phyloP scores from a whole-genome alignment of 352 stramenopile species.

The Globisporangium acanthophoron region DNA sequence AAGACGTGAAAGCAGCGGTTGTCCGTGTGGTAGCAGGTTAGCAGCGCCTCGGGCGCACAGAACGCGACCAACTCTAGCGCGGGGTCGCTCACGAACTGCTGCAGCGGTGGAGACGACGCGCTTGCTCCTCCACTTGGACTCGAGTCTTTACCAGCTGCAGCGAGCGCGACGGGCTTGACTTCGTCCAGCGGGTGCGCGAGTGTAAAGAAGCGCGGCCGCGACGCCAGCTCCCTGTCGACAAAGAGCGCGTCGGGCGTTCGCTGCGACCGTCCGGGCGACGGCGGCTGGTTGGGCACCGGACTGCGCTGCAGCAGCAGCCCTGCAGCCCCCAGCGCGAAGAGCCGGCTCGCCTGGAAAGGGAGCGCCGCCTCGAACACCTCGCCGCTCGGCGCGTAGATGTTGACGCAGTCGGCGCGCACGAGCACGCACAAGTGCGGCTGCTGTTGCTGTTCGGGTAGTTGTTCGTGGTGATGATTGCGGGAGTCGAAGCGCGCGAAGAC shows the following conservation, averaged over 20 bases:
- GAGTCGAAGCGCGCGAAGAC: slow-evolving; percentile 40
- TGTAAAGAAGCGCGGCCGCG: slow-evolving; percentile 63
- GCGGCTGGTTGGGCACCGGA: slow-evolving; percentile 17
- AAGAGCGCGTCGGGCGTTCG: slow-evolving; percentile 3
- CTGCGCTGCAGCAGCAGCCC: slow-evolving; percentile 67
- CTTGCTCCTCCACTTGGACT: background rate
- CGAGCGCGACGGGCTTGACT: slow-evolving; percentile 57
- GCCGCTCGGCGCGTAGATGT: slow-evolving; percentile 53
- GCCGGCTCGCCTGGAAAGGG: slow-evolving; percentile 60
- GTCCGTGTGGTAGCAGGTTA: slow-evolving; percentile 47
- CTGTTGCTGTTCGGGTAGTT: background rate
- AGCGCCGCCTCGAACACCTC: slow-evolving; percentile 70
- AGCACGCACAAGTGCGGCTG: slow-evolving; percentile 52
- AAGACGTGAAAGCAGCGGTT: slow-evolving; percentile 53
- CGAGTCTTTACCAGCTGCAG: background rate
- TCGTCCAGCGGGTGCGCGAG: slow-evolving; percentile 70
- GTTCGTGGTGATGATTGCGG: background rate
- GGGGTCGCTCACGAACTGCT: slow-evolving; percentile 39
- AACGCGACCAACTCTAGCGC: slow-evolving; percentile 48
- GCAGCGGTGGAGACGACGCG: background rate
- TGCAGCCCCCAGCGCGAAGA: slow-evolving; percentile 35
- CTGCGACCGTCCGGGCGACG: slow-evolving; percentile 7
- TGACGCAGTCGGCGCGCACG: slow-evolving; percentile 59
- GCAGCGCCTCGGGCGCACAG: slow-evolving; percentile 19
- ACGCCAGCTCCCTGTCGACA: slow-evolving; percentile 9